phyloP scores from a whole-genome alignment of 148 eudicot genomes.

The Nepenthes gracilis region DNA sequence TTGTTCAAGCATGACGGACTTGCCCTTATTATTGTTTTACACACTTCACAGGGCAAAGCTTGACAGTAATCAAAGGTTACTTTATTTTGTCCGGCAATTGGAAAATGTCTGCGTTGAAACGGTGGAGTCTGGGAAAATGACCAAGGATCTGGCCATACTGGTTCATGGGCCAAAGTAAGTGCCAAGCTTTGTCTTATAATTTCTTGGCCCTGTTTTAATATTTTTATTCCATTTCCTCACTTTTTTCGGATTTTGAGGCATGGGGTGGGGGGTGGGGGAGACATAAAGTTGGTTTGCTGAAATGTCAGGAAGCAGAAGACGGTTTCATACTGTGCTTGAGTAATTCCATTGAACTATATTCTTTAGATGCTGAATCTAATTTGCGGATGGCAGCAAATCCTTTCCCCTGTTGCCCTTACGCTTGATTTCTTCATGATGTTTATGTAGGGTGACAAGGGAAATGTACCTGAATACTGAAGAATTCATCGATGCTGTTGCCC shows the following conservation, averaged over 20 bases:
- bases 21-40: neutral
- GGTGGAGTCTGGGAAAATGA: slow-evolving; percentile 72
- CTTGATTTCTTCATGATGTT: neutral
- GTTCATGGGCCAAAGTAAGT: slow-evolving; percentile 61
- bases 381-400: too few species aligned
- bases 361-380: too few species aligned
- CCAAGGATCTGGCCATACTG: slow-evolving; percentile 65
- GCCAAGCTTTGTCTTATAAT: neutral
- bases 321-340: too few species aligned
- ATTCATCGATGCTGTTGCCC: slow-evolving; percentile 55
- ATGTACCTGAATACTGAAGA: slow-evolving; percentile 54
- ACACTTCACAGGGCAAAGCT: slow-evolving; percentile 35
- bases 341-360: too few species aligned
- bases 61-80: slow-evolving; percentile 36
- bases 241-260: too few species aligned
- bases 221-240: too few species aligned
- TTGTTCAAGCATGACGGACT: neutral
- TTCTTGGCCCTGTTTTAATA: neutral
- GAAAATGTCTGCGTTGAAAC: slow-evolving; percentile 59
- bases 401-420: too few species aligned
- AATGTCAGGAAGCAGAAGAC: too few species aligned
- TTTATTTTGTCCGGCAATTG: slow-evolving; percentile 46
- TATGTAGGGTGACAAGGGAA: slow-evolving; percentile 51
- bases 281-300: too few species aligned
- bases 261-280: too few species aligned